These are phyloP conservation scores for Clavispora vitiphila DNA, from an alignment of 805 yeast species.

Conservation along the genomic window DNA sequence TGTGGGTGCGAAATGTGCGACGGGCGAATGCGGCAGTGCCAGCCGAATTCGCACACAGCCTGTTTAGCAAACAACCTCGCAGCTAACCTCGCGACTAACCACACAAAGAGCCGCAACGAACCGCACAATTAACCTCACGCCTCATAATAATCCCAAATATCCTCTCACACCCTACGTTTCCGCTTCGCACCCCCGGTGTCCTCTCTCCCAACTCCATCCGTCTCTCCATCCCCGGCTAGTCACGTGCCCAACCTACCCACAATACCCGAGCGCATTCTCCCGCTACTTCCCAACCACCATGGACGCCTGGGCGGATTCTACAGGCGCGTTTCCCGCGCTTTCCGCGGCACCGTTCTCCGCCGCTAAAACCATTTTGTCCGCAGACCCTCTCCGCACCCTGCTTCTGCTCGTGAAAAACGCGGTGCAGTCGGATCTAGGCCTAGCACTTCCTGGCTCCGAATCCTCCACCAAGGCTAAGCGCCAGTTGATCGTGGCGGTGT, in stretches of 20 bases:
- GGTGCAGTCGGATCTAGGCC: not conserved
- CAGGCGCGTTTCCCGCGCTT: not conserved
- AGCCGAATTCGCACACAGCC: too few relatives aligned
- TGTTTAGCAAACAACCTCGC: too few relatives aligned
- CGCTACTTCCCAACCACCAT: not conserved
- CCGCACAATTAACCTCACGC: too few relatives aligned
- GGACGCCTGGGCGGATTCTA: slow-evolving; percentile 4
- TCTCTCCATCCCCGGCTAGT: not conserved
- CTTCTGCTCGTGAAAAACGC: not conserved
- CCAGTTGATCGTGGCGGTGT: slow-evolving; percentile 28
- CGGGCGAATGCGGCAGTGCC: too few relatives aligned
- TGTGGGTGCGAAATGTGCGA: too few relatives aligned
- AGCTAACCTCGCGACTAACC: too few relatives aligned
- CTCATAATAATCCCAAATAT: too few relatives aligned
- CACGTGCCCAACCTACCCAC: not conserved
- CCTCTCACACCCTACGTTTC: too few relatives aligned
- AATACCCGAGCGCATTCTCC: not conserved
- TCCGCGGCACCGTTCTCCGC: not conserved
- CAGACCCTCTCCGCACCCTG: slow-evolving; percentile 2
- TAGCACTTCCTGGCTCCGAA: not conserved
- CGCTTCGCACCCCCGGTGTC: not conserved
- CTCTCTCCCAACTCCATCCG: too few relatives aligned
- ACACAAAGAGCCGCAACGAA: too few relatives aligned
- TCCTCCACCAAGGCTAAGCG: slow-evolving; percentile 10
- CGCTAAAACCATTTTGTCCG: not conserved